phyloP scores from a whole-genome alignment of 768 basidiomycete species.

The Suillus variegatus region DNA sequence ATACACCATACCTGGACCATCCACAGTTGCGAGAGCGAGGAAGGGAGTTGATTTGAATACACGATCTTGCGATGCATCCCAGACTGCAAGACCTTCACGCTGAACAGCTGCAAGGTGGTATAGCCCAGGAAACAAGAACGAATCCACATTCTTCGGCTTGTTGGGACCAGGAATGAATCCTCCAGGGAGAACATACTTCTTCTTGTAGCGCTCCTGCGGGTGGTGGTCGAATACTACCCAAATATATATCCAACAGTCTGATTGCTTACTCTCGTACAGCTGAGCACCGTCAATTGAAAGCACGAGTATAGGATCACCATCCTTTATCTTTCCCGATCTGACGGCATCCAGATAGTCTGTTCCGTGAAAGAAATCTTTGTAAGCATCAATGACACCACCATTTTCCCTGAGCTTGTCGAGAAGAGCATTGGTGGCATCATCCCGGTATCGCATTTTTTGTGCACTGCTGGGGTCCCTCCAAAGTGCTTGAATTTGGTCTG shows the following conservation, averaged over 20 bases:
- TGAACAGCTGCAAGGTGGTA: not conserved
- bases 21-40: slow-evolving; percentile 20
- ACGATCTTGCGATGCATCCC: not conserved
- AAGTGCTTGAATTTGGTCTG: slow-evolving; percentile 31
- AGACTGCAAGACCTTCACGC: not conserved
- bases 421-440: slow-evolving; percentile 7
- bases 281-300: not conserved
- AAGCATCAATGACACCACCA: not conserved
- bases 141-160: not conserved
- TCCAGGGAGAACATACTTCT: not conserved
- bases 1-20: slow-evolving; percentile 26
- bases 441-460: slow-evolving; percentile 1
- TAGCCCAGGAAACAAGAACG: not conserved
- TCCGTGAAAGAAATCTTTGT: slow-evolving; percentile 12
- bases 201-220: not conserved
- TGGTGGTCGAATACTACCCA: not conserved
- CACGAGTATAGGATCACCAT: slow-evolving; percentile 17
- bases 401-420: not conserved
- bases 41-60: slow-evolving; percentile 18
- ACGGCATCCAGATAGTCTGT: slow-evolving; percentile 14
- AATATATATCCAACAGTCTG: not conserved
- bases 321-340: slow-evolving; percentile 9
- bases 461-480: slow-evolving; percentile 18
- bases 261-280: not conserved
- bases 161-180: not conserved